Evolutionary conservation across 2,329 filamentous ascomycete genomes (phyloP).

Genomic region (Juglanconis juglandina): DNA sequence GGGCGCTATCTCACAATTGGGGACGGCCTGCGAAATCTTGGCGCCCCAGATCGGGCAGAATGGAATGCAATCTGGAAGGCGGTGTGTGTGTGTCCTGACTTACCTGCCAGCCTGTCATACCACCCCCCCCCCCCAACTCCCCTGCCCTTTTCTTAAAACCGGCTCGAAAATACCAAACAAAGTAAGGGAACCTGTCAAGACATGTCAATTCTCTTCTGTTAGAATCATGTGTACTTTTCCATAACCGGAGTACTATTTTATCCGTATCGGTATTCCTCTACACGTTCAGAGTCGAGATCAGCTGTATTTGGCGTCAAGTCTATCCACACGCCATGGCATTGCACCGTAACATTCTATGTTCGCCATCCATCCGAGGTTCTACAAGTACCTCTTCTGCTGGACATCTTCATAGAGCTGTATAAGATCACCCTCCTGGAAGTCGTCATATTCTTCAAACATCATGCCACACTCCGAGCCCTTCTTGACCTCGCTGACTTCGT

Average conservation of each 20-base stretch:
- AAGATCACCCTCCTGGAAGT: conserved; percentile 75
- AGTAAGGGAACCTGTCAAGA: too few relatives aligned
- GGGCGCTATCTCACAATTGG: not conserved
- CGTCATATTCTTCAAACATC: conserved; percentile 74
- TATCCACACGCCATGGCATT: not conserved
- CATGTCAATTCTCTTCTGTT: too few relatives aligned
- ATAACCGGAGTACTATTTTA: too few relatives aligned
- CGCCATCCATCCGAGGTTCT: conserved; percentile 19
- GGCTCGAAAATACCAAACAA: too few relatives aligned
- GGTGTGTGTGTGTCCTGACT: not conserved
- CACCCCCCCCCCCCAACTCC: too few relatives aligned
- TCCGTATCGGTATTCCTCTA: too few relatives aligned
- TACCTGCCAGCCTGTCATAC: too few relatives aligned
- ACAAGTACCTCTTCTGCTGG: conserved; percentile 62
- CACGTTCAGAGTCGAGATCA: too few relatives aligned
- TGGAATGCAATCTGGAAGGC: not conserved
- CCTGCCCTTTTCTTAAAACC: too few relatives aligned
- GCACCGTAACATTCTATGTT: not conserved
- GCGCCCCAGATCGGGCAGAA: not conserved
- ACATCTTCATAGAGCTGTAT: conserved; percentile 85
- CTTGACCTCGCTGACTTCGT: conserved; percentile 82
- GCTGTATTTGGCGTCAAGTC: not conserved
- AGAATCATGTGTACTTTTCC: too few relatives aligned
- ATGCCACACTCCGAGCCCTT: conserved; percentile 95
- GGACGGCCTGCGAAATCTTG: not conserved